Percentiles rank a stretch among this genome's conserved stretches.
phyloP scores from a whole-genome alignment of 1,284 basidiomycete genomes.

The Cryptococcus sp. region DNA sequence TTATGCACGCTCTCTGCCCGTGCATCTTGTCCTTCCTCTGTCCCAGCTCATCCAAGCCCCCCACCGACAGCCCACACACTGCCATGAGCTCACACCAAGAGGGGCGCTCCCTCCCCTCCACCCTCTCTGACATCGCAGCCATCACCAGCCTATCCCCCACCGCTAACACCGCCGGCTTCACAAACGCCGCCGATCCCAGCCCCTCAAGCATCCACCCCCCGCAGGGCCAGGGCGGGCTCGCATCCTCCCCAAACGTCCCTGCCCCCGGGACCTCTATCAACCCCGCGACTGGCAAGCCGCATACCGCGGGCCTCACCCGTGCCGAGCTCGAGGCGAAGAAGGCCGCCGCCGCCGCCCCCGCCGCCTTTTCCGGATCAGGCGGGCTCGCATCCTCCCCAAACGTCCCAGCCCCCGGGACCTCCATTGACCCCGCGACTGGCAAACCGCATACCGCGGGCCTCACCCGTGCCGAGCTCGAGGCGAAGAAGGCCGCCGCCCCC shows the following conservation, averaged over 20 bases:
- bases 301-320: slow-evolving; percentile 36
- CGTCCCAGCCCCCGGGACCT: slow-evolving; percentile 26
- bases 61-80: neutral
- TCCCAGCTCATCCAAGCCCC: too few relatives aligned
- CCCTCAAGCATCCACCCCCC: neutral
- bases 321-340: slow-evolving; percentile 37
- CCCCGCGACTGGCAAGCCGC: slow-evolving; percentile 21
- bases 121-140: neutral
- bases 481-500: slow-evolving; percentile 12
- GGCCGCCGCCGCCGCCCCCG: slow-evolving; percentile 15
- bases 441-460: slow-evolving; percentile 36
- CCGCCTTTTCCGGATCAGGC: slow-evolving; percentile 6
- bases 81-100: slow-evolving; percentile 5
- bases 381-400: slow-evolving; percentile 25
- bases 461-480: slow-evolving; percentile 38
- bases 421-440: slow-evolving; percentile 37
- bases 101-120: neutral
- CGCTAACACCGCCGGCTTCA: slow-evolving; percentile 29
- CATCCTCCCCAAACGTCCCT: slow-evolving; percentile 24
- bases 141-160: slow-evolving; percentile 7
- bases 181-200: slow-evolving; percentile 12
- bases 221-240: slow-evolving; percentile 21
- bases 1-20: too few relatives aligned
- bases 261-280: slow-evolving; percentile 14
- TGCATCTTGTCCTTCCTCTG: too few relatives aligned